phyloP scores from a whole-genome alignment of 495 filamentous ascomycete genomes.

The Podospora sp. region DNA sequence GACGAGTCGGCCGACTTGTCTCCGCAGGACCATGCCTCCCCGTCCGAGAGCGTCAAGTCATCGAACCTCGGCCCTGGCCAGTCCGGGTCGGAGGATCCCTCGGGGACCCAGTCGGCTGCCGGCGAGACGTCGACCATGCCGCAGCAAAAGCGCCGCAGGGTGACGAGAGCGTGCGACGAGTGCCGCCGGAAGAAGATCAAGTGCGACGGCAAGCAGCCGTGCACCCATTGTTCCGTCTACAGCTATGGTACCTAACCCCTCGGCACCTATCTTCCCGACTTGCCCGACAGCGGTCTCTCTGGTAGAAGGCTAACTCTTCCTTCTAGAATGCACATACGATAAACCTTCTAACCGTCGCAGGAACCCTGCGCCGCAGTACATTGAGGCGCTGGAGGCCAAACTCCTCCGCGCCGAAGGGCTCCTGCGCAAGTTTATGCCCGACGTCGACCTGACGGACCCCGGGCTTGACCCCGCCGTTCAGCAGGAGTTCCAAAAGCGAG shows the following conservation, averaged over 20 bases:
- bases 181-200: slow-evolving; percentile 98
- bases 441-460: slow-evolving; percentile 82
- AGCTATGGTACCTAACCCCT: slow-evolving; percentile 76
- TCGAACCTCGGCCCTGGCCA: slow-evolving; percentile 27
- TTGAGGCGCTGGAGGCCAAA: slow-evolving; percentile 85
- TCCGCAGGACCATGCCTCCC: slow-evolving; percentile 36
- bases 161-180: slow-evolving; percentile 93
- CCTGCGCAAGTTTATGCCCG: slow-evolving; percentile 76
- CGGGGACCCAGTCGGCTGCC: slow-evolving; percentile 21
- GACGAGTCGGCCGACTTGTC: slow-evolving; percentile 40
- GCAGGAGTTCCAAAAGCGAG: slow-evolving; percentile 56
- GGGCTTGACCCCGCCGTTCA: slow-evolving; percentile 70
- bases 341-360: slow-evolving; percentile 94
- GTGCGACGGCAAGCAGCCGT: slow-evolving; percentile 96
- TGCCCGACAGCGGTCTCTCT: background rate
- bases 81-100: slow-evolving; percentile 32
- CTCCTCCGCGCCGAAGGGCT: slow-evolving; percentile 83
- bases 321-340: slow-evolving; percentile 92
- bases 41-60: slow-evolving; percentile 35
- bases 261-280: slow-evolving; percentile 1
- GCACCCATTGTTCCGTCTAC: slow-evolving; percentile 96
- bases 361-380: slow-evolving; percentile 92
- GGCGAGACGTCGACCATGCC: slow-evolving; percentile 49
- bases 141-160: slow-evolving; percentile 83
- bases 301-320: slow-evolving; percentile 35